Conservation (phyloP, 179 eudicot genomes). For the Silene vulgaris region DNA sequence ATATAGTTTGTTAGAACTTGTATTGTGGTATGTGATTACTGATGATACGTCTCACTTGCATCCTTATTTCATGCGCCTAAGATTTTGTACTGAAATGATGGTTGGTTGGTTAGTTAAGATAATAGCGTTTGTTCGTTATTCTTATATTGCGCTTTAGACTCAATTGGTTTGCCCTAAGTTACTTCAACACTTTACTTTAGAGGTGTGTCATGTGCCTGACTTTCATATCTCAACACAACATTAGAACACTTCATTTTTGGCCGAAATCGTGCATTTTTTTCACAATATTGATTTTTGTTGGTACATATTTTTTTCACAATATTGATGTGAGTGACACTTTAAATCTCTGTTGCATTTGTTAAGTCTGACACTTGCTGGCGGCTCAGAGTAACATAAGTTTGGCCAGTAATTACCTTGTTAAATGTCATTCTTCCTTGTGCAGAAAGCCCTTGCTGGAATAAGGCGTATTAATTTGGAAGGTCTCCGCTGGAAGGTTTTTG, state of each 20-base stretch:
- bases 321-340: no score
- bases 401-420: background rate
- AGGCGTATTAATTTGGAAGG: conserved; percentile 89
- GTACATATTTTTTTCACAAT: no score
- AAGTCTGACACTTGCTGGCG: no score
- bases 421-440: conserved; percentile 23
- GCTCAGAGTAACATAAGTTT: background rate
- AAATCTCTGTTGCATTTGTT: no score
- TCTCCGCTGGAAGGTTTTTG: conserved; percentile 89
- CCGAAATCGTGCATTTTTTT: no score
- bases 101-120: background rate
- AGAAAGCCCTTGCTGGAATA: conserved; percentile 92
- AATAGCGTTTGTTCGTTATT: background rate
- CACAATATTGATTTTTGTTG: no score
- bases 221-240: no score
- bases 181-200: no score
- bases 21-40: background rate
- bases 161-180: no score
- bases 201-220: no score
- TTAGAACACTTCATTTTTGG: no score
- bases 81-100: background rate
- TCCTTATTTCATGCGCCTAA: background rate
- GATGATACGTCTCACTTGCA: background rate
- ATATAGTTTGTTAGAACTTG: background rate
- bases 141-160: background rate